These are phyloP conservation scores for Naganishia albida DNA, from an alignment of 1,284 basidiomycete species.

Conservation along the genomic window DNA sequence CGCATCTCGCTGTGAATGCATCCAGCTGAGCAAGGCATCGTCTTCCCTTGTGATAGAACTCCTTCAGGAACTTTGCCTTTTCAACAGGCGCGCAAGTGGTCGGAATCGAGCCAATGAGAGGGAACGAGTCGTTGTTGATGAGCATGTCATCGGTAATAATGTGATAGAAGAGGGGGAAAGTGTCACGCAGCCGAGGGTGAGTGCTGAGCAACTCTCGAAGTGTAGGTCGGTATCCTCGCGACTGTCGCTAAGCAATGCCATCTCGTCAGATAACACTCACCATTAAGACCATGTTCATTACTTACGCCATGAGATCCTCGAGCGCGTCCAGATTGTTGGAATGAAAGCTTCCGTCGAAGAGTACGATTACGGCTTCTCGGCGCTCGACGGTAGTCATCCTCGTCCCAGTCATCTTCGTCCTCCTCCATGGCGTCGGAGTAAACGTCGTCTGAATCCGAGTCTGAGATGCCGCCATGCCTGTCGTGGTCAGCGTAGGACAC, in stretches of 20 bases:
- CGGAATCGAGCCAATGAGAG: constrained; percentile 52
- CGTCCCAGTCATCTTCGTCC: constrained; percentile 35
- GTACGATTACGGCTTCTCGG: constrained; percentile 5
- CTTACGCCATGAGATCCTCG: constrained; percentile 3
- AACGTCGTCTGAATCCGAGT: constrained; percentile 19
- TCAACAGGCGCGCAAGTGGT: constrained; percentile 41
- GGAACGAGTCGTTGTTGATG: constrained; percentile 50
- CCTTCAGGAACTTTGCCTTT: constrained; percentile 46
- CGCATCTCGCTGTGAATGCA: constrained; percentile 49
- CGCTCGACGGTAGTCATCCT: constrained; percentile 31
- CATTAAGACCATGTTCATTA: neutral
- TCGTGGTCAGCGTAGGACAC: constrained; percentile 48
- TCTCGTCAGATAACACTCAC: neutral
- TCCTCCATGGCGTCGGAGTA: constrained; percentile 33
- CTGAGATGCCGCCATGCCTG: constrained; percentile 36
- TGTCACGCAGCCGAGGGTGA: constrained; percentile 45
- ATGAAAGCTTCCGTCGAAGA: constrained; percentile 9
- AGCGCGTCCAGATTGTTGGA: constrained; percentile 9
- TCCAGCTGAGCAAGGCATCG: constrained; percentile 50
- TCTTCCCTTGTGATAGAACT: constrained; percentile 48
- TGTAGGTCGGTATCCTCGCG: constrained; percentile 25
- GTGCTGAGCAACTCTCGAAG: constrained; percentile 45
- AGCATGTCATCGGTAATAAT: constrained; percentile 48
- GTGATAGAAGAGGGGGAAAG: constrained; percentile 53
- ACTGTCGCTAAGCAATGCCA: constrained; percentile 1